Conservation (phyloP, 129 eudicot genomes). For the Escallonia herrerae region DNA sequence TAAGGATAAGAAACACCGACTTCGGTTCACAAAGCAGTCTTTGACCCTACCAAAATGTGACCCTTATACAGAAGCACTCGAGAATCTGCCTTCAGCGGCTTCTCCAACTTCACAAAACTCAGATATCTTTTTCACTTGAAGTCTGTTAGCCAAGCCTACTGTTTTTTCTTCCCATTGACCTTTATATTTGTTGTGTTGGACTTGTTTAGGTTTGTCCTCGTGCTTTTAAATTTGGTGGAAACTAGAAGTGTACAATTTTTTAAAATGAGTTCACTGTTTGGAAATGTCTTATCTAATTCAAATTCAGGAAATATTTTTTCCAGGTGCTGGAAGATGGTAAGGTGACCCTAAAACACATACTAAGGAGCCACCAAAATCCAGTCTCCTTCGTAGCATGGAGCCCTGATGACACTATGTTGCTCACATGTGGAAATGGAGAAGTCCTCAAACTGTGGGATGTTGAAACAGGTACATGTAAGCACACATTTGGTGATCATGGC, state of each 20-base stretch:
- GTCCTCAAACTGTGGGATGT: slow-evolving; percentile 86
- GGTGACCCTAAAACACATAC: slow-evolving; percentile 38
- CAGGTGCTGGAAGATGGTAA: slow-evolving; percentile 67
- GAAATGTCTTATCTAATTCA: too few relatives aligned
- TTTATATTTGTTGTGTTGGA: too few relatives aligned
- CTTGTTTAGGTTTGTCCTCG: too few relatives aligned
- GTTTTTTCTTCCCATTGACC: too few relatives aligned
- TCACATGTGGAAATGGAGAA: slow-evolving; percentile 84
- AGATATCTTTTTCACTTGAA: too few relatives aligned
- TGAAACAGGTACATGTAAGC: slow-evolving; percentile 76
- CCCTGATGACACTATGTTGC: slow-evolving; percentile 83
- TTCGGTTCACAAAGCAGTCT: not conserved
- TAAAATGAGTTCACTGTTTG: too few relatives aligned
- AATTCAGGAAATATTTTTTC: not conserved
- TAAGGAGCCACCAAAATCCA: slow-evolving; percentile 72
- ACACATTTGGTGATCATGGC: slow-evolving; percentile 55
- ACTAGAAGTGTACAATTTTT: too few relatives aligned
- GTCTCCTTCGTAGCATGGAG: slow-evolving; percentile 90
- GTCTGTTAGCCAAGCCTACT: too few relatives aligned
- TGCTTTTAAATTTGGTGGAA: too few relatives aligned
- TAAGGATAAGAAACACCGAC: not conserved
- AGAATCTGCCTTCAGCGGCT: too few relatives aligned
- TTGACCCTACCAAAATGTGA: not conserved
- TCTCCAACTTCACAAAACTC: too few relatives aligned
- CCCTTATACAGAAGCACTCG: not conserved